Conservation (phyloP, 169 alveolate species). For the Plasmodium gonderi region DNA sequence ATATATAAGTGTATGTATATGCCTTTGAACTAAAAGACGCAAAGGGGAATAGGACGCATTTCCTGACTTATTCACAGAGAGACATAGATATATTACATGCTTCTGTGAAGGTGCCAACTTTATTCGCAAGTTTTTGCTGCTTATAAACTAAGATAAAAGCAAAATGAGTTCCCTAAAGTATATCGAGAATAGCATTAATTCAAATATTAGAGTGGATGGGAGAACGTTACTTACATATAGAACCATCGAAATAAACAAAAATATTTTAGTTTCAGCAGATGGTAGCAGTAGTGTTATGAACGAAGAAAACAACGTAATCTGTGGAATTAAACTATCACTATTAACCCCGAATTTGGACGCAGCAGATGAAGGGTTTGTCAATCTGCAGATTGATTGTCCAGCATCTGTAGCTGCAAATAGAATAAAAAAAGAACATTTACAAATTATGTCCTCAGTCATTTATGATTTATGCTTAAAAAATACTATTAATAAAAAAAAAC, state of each 20-base stretch:
- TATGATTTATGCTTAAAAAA: constrained; percentile 72
- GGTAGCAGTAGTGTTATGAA: constrained; percentile 73
- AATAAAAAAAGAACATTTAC: constrained; percentile 66
- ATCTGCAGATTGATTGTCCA: constrained; percentile 70
- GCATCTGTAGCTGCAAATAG: constrained; percentile 72
- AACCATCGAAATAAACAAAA: constrained; percentile 59
- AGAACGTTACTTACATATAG: constrained; percentile 51
- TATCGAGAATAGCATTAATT: constrained; percentile 53
- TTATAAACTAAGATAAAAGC: background rate
- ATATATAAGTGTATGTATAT: background rate
- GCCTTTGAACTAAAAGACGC: background rate
- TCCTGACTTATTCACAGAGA: too few relatives aligned
- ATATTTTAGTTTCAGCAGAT: constrained; percentile 62
- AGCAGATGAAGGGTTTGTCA: constrained; percentile 51
- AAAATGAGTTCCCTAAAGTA: constrained; percentile 70
- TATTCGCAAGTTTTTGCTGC: too few relatives aligned
- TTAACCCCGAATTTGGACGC: constrained; percentile 29
- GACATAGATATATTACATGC: too few relatives aligned
- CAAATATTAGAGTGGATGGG: constrained; percentile 60
- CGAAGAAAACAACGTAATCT: constrained; percentile 71
- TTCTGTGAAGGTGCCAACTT: too few relatives aligned
- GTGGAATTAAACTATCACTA: constrained; percentile 61
- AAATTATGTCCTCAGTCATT: constrained; percentile 64
- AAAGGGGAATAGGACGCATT: background rate
- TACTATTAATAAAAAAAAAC: constrained; percentile 69